Evolutionary conservation across 495 filamentous ascomycete species (phyloP).

Genomic region (Talaromyces liani): DNA sequence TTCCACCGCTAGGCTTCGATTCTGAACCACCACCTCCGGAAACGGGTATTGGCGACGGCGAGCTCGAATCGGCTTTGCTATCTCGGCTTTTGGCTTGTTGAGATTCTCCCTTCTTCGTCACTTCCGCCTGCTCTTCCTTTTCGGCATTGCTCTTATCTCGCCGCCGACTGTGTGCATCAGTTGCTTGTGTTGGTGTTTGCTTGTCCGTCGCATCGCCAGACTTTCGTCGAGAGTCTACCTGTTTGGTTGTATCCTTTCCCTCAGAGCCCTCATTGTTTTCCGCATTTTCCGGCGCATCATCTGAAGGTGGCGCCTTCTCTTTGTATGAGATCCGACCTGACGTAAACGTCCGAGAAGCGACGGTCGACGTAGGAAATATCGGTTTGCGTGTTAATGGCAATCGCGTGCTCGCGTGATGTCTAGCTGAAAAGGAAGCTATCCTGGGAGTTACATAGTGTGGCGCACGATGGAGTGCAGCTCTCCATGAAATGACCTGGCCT

Average conservation of each 20-base stretch:
- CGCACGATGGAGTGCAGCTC: constrained; percentile 44
- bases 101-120: constrained; percentile 31
- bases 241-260: constrained; percentile 26
- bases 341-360: constrained; percentile 32
- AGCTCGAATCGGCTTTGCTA: constrained; percentile 32
- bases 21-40: constrained; percentile 27
- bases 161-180: constrained; percentile 25
- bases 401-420: constrained; percentile 33
- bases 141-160: constrained; percentile 31
- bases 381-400: constrained; percentile 17
- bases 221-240: constrained; percentile 27
- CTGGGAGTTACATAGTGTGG: constrained; percentile 29
- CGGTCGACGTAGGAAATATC: background rate
- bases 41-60: constrained; percentile 42
- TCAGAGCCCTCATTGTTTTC: constrained; percentile 26
- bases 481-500: constrained; percentile 49
- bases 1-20: constrained; percentile 42
- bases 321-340: constrained; percentile 32
- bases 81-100: constrained; percentile 23
- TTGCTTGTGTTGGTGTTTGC: constrained; percentile 19
- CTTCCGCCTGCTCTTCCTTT: constrained; percentile 32
- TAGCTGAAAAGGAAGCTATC: constrained; percentile 23
- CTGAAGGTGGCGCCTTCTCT: constrained; percentile 36
- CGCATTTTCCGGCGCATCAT: constrained; percentile 28
- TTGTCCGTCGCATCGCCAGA: constrained; percentile 25